Evolutionary conservation across 805 yeast species (phyloP).

Genomic region (Tetrapisispora taiwanensis): DNA sequence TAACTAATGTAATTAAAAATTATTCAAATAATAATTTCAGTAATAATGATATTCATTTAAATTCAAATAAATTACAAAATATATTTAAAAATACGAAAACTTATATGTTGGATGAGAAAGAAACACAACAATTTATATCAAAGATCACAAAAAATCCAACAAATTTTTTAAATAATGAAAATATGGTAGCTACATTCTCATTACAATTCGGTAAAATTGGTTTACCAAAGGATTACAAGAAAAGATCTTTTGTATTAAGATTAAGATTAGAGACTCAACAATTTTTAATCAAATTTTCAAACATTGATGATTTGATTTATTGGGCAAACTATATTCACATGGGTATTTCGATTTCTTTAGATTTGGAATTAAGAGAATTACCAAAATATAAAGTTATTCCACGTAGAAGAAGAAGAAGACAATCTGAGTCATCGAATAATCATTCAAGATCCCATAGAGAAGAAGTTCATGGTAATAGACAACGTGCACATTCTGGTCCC

Average conservation of each 20-base stretch:
- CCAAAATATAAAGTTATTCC: constrained; percentile 79
- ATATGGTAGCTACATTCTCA: constrained; percentile 53
- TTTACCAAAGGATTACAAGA: constrained; percentile 72
- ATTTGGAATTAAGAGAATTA: constrained; percentile 55
- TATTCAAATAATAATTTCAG: constrained; percentile 19
- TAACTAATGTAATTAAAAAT: constrained; percentile 23
- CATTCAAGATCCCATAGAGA: background rate
- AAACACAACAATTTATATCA: constrained; percentile 14
- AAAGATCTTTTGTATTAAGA: constrained; percentile 48
- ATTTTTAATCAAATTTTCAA: constrained; percentile 52
- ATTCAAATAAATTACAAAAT: background rate
- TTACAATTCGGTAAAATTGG: constrained; percentile 80
- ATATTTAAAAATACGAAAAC: constrained; percentile 8
- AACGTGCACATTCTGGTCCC: background rate
- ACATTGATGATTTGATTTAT: constrained; percentile 55
- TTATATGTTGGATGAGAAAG: constrained; percentile 17
- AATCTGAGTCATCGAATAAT: constrained; percentile 4
- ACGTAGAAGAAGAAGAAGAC: constrained; percentile 37
- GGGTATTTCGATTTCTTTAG: constrained; percentile 73
- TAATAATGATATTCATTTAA: constrained; percentile 3
- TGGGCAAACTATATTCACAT: constrained; percentile 67
- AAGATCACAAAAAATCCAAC: constrained; percentile 11
- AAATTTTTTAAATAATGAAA: constrained; percentile 25
- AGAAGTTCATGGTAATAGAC: too few relatives aligned
- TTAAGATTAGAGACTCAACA: constrained; percentile 78